Evolutionary conservation across 208 protist species (phyloP).

Genomic region (Balamuthia mandrillaris): DNA sequence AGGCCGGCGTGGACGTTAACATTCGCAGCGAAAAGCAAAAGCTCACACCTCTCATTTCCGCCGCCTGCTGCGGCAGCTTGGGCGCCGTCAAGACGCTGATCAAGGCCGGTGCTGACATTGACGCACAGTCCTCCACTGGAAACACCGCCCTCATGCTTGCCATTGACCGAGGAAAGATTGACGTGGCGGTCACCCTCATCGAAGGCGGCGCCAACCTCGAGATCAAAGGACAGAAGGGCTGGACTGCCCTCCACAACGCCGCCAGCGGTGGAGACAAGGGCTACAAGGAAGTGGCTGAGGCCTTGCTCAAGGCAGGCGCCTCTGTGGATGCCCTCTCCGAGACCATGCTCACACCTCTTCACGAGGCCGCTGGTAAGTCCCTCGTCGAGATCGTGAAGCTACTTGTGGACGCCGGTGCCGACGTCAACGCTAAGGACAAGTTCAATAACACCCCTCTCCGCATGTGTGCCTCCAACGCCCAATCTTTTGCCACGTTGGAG

Average conservation of each 20-base stretch:
- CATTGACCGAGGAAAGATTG: slow-evolving; percentile 33
- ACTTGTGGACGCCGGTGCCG: slow-evolving; percentile 5
- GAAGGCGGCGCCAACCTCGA: neutral
- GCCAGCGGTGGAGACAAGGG: slow-evolving; percentile 29
- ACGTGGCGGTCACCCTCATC: slow-evolving; percentile 21
- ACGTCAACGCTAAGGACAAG: slow-evolving; percentile 30
- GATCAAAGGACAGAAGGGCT: slow-evolving; percentile 20
- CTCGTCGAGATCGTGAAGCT: neutral
- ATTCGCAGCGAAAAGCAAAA: slow-evolving; percentile 11
- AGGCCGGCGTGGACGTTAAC: slow-evolving; percentile 36
- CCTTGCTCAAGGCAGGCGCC: slow-evolving; percentile 1
- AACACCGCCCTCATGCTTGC: slow-evolving; percentile 35
- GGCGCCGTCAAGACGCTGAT: neutral
- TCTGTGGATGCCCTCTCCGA: slow-evolving; percentile 1
- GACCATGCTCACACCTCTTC: slow-evolving; percentile 25
- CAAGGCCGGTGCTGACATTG: slow-evolving; percentile 20
- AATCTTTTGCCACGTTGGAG: slow-evolving; percentile 22
- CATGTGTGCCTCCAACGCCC: slow-evolving; percentile 29
- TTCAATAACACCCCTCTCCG: slow-evolving; percentile 37
- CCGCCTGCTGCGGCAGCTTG: slow-evolving; percentile 16
- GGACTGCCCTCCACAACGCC: slow-evolving; percentile 28
- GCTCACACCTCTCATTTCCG: slow-evolving; percentile 35
- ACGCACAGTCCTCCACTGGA: slow-evolving; percentile 25
- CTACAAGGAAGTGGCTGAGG: slow-evolving; percentile 11
- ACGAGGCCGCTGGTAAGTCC: neutral